These are phyloP conservation scores for Solanum okadae DNA, from an alignment of 257 asterid species.

Conservation along the genomic window DNA sequence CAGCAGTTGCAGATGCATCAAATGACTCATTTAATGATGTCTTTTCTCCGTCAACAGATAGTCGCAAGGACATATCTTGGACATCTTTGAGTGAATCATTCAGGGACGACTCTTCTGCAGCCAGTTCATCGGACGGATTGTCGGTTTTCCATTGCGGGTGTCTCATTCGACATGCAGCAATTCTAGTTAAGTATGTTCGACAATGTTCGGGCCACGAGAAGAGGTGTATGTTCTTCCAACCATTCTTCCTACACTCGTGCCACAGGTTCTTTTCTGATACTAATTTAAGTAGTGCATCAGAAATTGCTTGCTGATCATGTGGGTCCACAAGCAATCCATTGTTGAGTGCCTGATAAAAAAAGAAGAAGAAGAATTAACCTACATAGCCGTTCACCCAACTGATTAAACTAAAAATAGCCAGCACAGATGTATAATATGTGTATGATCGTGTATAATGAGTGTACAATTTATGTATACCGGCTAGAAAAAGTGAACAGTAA, in stretches of 20 bases:
- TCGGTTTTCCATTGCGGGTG: conserved; percentile 87
- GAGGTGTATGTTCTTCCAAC: conserved; percentile 71
- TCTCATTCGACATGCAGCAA: conserved; percentile 82
- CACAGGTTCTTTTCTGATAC: conserved; percentile 75
- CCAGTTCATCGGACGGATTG: conserved; percentile 52
- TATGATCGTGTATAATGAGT: background rate
- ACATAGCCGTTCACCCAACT: background rate
- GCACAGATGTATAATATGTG: background rate
- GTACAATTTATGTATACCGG: background rate
- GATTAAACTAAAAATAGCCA: background rate
- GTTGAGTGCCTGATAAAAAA: conserved; percentile 43
- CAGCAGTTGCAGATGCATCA: conserved; percentile 24
- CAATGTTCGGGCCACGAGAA: conserved; percentile 91
- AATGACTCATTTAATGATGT: conserved; percentile 45
- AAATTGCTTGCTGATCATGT: conserved; percentile 58
- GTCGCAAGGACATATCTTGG: conserved; percentile 61
- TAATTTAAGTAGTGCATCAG: conserved; percentile 64
- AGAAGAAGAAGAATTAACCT: background rate
- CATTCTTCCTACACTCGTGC: conserved; percentile 65
- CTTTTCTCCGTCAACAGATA: conserved; percentile 79
- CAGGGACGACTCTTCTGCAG: conserved; percentile 56
- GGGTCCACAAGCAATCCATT: conserved; percentile 82
- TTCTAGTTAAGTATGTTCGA: conserved; percentile 60
- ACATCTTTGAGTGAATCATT: conserved; percentile 79
- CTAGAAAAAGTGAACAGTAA: background rate